A percentile compares a stretch with the other conserved stretches of the same genome.
phyloP scores from a whole-genome alignment of 140 eudicot genomes.

The Oenanthe javanica region DNA sequence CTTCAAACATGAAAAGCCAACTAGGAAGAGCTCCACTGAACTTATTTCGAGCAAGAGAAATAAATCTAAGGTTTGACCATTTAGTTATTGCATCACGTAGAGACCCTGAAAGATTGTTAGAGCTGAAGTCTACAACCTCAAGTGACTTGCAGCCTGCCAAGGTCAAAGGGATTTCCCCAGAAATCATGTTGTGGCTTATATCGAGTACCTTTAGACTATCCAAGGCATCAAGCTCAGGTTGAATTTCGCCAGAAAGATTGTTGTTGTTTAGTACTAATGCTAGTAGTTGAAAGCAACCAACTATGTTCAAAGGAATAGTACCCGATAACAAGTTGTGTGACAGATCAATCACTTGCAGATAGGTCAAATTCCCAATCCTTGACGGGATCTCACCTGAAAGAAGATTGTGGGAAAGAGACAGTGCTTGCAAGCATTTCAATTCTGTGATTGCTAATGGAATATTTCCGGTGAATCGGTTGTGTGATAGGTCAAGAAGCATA shows the following conservation, averaged over 20 bases:
- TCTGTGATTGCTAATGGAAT: conserved; percentile 67
- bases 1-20: conserved; percentile 77
- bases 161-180: conserved; percentile 89
- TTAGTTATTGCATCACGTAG: conserved; percentile 75
- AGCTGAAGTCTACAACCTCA: conserved; percentile 91
- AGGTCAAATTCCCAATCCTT: conserved; percentile 46
- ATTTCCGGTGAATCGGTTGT: conserved; percentile 69
- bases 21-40: conserved; percentile 63
- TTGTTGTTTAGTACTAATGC: conserved; percentile 73
- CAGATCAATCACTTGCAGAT: conserved; percentile 88
- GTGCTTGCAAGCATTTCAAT: conserved; percentile 17
- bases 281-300: conserved; percentile 87
- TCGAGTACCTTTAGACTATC: conserved; percentile 84
- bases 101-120: conserved; percentile 75
- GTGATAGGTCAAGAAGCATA: conserved; percentile 67
- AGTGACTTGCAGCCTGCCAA: conserved; percentile 90
- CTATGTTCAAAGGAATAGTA: conserved; percentile 71
- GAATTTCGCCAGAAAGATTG: conserved; percentile 87
- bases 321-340: conserved; percentile 74
- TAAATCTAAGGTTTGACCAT: conserved; percentile 80
- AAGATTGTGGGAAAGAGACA: conserved; percentile 3
- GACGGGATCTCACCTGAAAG: conserved; percentile 3
- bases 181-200: conserved; percentile 74
- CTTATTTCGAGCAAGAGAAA: conserved; percentile 76
- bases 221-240: conserved; percentile 92